Percentiles rank a stretch among this genome's conserved stretches.
Conservation (phyloP, 345 rosid species). For the Melaleuca quinquenervia region DNA sequence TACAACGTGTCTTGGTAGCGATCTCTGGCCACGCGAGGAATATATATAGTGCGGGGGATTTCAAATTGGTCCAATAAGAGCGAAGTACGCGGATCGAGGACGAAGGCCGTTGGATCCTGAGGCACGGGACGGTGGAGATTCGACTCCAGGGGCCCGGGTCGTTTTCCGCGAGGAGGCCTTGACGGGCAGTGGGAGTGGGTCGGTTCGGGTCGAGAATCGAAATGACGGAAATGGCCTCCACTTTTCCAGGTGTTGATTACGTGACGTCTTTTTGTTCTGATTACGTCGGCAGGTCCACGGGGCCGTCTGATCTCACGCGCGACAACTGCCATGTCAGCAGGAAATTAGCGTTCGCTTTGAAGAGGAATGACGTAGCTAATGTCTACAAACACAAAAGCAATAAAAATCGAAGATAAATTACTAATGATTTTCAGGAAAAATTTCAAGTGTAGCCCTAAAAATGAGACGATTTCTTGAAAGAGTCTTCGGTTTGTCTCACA, state of each 20-base stretch:
- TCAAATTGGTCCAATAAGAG: not conserved
- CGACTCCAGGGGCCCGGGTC: not conserved
- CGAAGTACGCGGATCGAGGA: not conserved
- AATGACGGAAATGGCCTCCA: not conserved
- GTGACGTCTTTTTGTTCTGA: not conserved
- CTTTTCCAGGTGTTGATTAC: not conserved
- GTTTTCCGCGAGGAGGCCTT: not conserved
- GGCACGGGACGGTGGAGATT: not conserved
- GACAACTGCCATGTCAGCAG: not conserved
- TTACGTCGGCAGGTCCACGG: not conserved
- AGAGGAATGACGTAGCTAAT: not conserved
- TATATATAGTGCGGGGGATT: not conserved
- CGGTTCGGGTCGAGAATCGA: not conserved
- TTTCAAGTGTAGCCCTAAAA: not conserved
- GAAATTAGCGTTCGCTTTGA: not conserved
- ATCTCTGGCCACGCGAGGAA: not conserved
- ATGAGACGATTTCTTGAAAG: not conserved
- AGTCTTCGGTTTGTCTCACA: not conserved
- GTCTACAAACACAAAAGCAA: too few species aligned
- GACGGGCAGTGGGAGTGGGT: not conserved
- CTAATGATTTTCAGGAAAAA: not conserved
- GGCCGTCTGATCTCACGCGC: not conserved
- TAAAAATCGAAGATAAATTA: not conserved
- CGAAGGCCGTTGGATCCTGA: not conserved
- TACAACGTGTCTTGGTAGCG: not conserved